Conservation (phyloP, 805 yeast genomes). For the Metschnikowia gelsemii region DNA sequence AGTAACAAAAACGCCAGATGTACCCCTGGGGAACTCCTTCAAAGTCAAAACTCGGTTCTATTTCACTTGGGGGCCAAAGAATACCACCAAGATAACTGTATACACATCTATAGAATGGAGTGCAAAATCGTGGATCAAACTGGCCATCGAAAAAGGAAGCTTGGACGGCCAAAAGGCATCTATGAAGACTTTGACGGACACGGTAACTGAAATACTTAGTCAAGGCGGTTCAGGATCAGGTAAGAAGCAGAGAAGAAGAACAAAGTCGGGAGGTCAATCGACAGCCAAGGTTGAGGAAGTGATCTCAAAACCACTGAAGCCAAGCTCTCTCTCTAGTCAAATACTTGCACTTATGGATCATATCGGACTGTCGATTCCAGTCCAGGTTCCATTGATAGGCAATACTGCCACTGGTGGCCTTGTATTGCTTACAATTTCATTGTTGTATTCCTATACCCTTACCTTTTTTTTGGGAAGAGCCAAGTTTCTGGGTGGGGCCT, state of each 20-base stretch:
- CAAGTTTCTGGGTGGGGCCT: neutral
- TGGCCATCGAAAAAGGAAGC: constrained; percentile 84
- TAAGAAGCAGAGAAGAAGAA: constrained; percentile 17
- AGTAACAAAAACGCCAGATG: constrained; percentile 81
- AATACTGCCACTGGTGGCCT: constrained; percentile 12
- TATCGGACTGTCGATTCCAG: constrained; percentile 15
- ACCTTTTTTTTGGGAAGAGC: constrained; percentile 2
- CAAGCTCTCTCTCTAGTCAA: constrained; percentile 6
- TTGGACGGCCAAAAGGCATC: constrained; percentile 67
- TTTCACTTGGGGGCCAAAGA: constrained; percentile 71
- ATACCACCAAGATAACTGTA: constrained; percentile 57
- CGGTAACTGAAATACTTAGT: constrained; percentile 11
- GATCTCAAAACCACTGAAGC: constrained; percentile 1
- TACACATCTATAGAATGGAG: constrained; percentile 83
- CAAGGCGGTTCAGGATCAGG: constrained; percentile 13
- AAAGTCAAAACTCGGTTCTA: constrained; percentile 68
- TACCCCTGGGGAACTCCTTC: constrained; percentile 90
- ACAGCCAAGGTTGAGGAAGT: constrained; percentile 1
- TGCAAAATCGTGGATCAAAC: constrained; percentile 88
- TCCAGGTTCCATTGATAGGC: constrained; percentile 14
- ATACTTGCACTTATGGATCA: constrained; percentile 12
- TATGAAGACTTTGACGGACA: constrained; percentile 17
- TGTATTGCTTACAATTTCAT: constrained; percentile 8
- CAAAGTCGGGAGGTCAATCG: constrained; percentile 11
- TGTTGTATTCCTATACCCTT: constrained; percentile 13